A percentile compares a stretch with the other conserved stretches of the same genome.
Evolutionary conservation across 306 rosid genomes (phyloP).

Genomic region (Vigna angularis): DNA sequence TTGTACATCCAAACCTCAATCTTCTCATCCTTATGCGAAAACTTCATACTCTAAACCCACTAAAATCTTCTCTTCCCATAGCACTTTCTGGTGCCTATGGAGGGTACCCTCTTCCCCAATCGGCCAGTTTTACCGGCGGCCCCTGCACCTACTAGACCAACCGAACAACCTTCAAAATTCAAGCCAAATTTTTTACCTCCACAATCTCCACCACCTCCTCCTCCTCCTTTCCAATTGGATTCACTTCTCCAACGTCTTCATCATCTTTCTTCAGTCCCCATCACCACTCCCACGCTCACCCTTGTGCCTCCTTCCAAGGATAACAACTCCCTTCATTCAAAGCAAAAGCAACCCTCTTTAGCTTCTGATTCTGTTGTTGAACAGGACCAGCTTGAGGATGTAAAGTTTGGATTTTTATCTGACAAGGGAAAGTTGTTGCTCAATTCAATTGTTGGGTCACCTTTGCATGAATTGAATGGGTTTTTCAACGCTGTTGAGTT

Average conservation of each 20-base stretch:
- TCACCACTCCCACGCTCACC: conserved; percentile 46
- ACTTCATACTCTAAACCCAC: conserved; percentile 20
- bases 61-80: not conserved
- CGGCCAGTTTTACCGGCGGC: conserved; percentile 64
- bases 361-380: conserved; percentile 42
- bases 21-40: conserved; percentile 17
- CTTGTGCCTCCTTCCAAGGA: conserved; percentile 44
- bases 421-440: conserved; percentile 65
- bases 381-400: conserved; percentile 33
- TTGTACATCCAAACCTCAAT: not conserved
- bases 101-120: conserved; percentile 74
- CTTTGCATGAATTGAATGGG: conserved; percentile 60
- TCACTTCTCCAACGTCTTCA: conserved; percentile 84
- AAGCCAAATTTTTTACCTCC: conserved; percentile 60
- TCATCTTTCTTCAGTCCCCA: conserved; percentile 64
- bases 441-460: conserved; percentile 66
- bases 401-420: conserved; percentile 65
- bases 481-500: conserved; percentile 60
- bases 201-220: conserved; percentile 53
- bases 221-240: conserved; percentile 69
- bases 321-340: conserved; percentile 47
- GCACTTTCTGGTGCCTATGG: conserved; percentile 57
- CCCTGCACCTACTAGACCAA: conserved; percentile 58
- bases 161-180: conserved; percentile 60
- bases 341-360: conserved; percentile 54